Evolutionary conservation across 108 stramenopile genomes (phyloP).

Genomic region (Conticribra guillardii): DNA sequence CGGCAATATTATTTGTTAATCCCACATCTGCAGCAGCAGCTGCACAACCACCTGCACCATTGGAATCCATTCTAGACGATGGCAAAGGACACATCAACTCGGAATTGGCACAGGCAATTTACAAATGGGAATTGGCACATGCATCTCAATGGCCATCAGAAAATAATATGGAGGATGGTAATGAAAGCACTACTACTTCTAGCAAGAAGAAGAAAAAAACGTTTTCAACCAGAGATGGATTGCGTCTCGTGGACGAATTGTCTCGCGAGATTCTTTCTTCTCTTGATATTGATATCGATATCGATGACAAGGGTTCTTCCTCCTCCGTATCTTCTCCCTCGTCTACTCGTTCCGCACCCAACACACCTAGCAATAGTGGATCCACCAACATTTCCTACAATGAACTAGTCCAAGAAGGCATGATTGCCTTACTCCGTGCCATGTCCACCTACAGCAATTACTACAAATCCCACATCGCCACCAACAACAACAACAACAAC

Average conservation of each 20-base stretch:
- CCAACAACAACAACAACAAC: not conserved
- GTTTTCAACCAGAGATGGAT: constrained; percentile 65
- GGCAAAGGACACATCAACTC: constrained; percentile 63
- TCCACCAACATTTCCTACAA: constrained; percentile 27
- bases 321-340: not conserved
- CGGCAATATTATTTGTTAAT: too few relatives aligned
- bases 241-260: constrained; percentile 61
- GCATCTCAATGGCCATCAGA: too few relatives aligned
- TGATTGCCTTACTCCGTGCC: constrained; percentile 62
- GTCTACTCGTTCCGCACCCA: not conserved
- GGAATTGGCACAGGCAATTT: constrained; percentile 64
- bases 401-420: constrained; percentile 72
- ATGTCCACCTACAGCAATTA: constrained; percentile 43
- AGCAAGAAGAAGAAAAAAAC: too few relatives aligned
- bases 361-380: not conserved
- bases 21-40: too few relatives aligned
- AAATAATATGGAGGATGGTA: too few relatives aligned
- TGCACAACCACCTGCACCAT: too few relatives aligned
- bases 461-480: constrained; percentile 11
- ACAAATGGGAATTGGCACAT: constrained; percentile 64
- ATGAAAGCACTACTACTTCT: too few relatives aligned
- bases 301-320: not conserved
- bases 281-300: not conserved
- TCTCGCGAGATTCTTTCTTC: constrained; percentile 33
- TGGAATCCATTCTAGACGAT: constrained; percentile 62